Evolutionary conservation across 2,329 filamentous ascomycete species (phyloP), one percentile per base, ranked within the genome.

Genomic region (Colletotrichum costaricense): DNA sequence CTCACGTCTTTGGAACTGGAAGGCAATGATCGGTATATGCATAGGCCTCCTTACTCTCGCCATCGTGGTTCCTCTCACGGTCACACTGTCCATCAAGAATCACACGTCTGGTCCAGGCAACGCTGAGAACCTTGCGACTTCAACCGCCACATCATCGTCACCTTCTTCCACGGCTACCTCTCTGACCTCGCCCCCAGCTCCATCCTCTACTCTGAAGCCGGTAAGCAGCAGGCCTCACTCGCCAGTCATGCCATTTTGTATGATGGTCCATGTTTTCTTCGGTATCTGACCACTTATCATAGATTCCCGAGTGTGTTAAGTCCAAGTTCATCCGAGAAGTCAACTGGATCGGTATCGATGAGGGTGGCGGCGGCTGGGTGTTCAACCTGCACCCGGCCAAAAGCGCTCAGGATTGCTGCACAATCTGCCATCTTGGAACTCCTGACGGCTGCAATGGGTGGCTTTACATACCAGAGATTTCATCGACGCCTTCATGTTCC

Each of bases 11-110:
- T 67, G 64, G 64, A 68, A 63, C 6, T 63, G 66, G 57, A 68
- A 55, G n/a, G 54, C 42, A 14, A 75, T 85, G n/a, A 80, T 79
- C 1, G 77, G 85, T 5, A 84, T 86, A 73, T 77, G 76, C 12
- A 28, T 65, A 19, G 69, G 75, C 5, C 75, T 59, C 4, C 8
- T 52, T 4, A 22, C 38, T 5, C 55, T 67, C 26, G 24, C 38
- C 35, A 54, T 59, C 19, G 55, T 59, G 24, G 28, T 59, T 9
- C 46, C 54, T 63, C 14, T 57, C 11, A 22, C 26, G 5, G 26
- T 55, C 42, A 42, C n/a, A 5, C 9, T 38, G 11, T 54, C 46
- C 26, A 28, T 35, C n/a, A 24, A 5, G 9, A 54, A 33, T 8
- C 63, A 55, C 26, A 16, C 33, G 9, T 38, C n/a, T 19, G n/a